phyloP scores from a whole-genome alignment of 208 protist species.

The Wallacemonas sp. region DNA sequence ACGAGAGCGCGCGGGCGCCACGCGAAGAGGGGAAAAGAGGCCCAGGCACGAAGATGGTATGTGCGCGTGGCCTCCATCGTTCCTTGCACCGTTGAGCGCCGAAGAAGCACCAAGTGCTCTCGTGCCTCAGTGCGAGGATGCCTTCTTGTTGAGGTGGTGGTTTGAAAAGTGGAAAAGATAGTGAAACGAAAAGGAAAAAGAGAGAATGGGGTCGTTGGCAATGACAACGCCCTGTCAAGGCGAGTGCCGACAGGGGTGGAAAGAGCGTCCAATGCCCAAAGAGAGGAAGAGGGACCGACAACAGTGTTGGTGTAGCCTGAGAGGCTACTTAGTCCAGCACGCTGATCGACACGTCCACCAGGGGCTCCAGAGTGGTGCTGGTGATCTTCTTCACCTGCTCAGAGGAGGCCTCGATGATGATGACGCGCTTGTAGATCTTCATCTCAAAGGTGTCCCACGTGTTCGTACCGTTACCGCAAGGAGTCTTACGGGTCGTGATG shows the following conservation, averaged over 20 bases:
- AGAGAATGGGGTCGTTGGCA: not conserved
- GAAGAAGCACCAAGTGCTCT: too few species aligned
- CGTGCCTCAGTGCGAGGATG: too few species aligned
- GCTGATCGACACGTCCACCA: constrained; percentile 87
- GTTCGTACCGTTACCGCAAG: constrained; percentile 99
- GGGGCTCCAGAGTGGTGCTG: constrained; percentile 84
- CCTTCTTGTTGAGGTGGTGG: too few species aligned
- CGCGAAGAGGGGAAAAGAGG: too few species aligned
- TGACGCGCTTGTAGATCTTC: constrained; percentile 99
- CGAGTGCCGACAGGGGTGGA: not conserved
- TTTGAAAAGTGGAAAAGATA: not conserved
- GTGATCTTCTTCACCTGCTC: constrained; percentile 93
- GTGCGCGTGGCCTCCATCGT: too few species aligned
- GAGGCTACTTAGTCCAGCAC: constrained; percentile 1
- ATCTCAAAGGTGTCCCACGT: constrained; percentile 99
- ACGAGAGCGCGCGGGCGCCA: too few species aligned
- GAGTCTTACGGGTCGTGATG: constrained; percentile 99
- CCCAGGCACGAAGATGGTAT: too few species aligned
- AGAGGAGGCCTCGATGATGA: constrained; percentile 94
- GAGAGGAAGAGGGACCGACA: not conserved
- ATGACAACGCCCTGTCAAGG: constrained; percentile 8
- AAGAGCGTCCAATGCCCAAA: not conserved
- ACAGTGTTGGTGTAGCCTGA: too few species aligned
- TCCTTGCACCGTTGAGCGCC: too few species aligned
- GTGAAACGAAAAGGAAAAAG: constrained; percentile 12